Conservation (phyloP, 1,139 yeast genomes). For the Geotrichum carabidarum region DNA sequence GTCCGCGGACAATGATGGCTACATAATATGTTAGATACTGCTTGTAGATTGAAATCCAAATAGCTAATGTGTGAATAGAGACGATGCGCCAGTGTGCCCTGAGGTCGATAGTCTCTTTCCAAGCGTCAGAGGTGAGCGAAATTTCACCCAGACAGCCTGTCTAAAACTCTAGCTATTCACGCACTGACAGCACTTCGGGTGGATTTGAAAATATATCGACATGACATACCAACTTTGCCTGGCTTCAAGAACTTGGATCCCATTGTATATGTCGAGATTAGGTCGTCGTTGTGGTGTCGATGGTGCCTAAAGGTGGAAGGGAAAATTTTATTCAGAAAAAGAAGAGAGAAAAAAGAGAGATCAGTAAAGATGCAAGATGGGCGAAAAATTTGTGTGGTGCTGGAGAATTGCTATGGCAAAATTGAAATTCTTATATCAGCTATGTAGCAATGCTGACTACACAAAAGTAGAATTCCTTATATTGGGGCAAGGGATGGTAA, state of each 20-base stretch:
- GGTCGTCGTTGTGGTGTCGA: slow-evolving; percentile 22
- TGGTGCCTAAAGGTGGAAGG: slow-evolving; percentile 19
- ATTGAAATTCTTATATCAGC: background rate
- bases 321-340: slow-evolving; percentile 19
- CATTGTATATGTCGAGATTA: slow-evolving; percentile 27
- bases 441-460: background rate
- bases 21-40: slow-evolving; percentile 21
- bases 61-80: background rate
- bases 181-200: background rate
- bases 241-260: slow-evolving; percentile 91
- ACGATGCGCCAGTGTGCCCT: background rate
- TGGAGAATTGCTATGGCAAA: background rate
- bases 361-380: slow-evolving; percentile 2
- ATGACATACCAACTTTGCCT: slow-evolving; percentile 95
- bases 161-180: background rate
- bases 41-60: slow-evolving; percentile 18
- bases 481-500: background rate
- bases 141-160: too few relatives aligned
- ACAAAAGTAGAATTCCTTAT: background rate
- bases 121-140: too few relatives aligned
- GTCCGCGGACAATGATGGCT: slow-evolving; percentile 99
- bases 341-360: slow-evolving; percentile 12
- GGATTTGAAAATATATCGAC: background rate
- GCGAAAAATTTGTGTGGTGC: slow-evolving; percentile 16
- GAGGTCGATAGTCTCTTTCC: too few relatives aligned